phyloP scores from a whole-genome alignment of 2,329 filamentous ascomycete genomes.

The Dryadomyces quercus-mongolicae region DNA sequence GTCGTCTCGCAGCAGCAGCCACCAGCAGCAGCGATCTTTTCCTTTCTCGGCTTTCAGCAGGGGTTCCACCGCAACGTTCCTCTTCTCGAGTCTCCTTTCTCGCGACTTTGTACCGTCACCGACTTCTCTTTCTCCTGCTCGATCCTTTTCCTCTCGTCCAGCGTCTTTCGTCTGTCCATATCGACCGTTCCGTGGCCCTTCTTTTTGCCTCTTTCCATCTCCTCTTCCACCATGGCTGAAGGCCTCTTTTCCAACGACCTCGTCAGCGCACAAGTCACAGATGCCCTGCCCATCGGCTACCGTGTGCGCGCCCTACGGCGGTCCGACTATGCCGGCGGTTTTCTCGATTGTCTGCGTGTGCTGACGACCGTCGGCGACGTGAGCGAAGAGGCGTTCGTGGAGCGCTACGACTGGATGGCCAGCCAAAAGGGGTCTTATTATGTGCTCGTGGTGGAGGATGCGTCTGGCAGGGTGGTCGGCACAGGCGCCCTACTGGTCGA shows the following conservation, averaged over 20 bases:
- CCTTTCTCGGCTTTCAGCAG: too few relatives aligned
- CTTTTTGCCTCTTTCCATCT: neutral
- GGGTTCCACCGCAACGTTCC: too few relatives aligned
- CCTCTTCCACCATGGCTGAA: conserved; percentile 16
- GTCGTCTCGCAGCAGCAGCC: too few relatives aligned
- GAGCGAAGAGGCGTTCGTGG: conserved; percentile 57
- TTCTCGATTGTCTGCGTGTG: conserved; percentile 83
- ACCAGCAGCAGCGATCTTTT: too few relatives aligned
- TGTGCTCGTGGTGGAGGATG: conserved; percentile 74
- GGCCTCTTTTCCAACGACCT: conserved; percentile 68
- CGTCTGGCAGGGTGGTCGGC: conserved; percentile 58
- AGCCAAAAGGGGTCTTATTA: conserved; percentile 68
- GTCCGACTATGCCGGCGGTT: conserved; percentile 68
- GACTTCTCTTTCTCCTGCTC: too few relatives aligned
- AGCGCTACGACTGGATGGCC: conserved; percentile 73
- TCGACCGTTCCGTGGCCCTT: too few relatives aligned
- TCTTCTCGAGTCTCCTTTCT: too few relatives aligned
- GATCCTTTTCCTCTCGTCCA: too few relatives aligned
- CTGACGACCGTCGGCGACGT: conserved; percentile 90
- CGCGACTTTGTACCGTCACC: too few relatives aligned
- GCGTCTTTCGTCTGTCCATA: too few relatives aligned
- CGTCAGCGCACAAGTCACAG: conserved; percentile 62
- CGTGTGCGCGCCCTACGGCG: conserved; percentile 66
- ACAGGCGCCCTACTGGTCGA: conserved; percentile 86
- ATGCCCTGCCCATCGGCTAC: conserved; percentile 69